Evolutionary conservation across 2,329 filamentous ascomycete species (phyloP), one percentile per base, ranked within the genome.

Genomic region (Pseudopithomyces maydicus): DNA sequence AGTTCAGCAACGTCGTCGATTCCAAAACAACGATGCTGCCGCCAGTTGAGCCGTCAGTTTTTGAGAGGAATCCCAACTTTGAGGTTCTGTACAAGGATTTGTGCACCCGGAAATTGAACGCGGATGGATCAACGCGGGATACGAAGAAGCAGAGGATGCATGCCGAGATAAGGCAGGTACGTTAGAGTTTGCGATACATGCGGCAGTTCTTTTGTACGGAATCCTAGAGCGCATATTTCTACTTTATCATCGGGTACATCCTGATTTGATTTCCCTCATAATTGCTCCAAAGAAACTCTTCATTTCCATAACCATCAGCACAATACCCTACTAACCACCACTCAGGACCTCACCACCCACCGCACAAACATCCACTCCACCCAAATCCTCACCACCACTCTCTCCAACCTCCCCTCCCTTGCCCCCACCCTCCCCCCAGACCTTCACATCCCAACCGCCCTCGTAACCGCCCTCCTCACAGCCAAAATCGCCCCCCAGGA

Each of bases 31-130:
- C 11, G 15, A 81, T 81, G 79, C 63, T 80, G 6, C 78, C 78
- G 1, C 78, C 77, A 20, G 66, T 80, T 1, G 72, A 79, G 23
- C 70, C 75, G 0, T 56, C 57, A 1, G 63, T 75, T 0, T 56
- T 80, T 0, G 63, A 76, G 22, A 68, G 71, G 0, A 80, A 81
- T 52, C 77, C 79, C 0, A 77, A 74, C 33, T 81, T 82, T 53
- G 77, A 78, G 15, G 66, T 74, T 0, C 66, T 82, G 1, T 81
- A 81, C 64, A 74, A 77, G 44, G 78, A 81, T 59, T 64, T 82
- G 0, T 75, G 73, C 44, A 67, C 71, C 0, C 74, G 77, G 46
- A 79, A 78, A 64, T 61, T 81, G 5, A 78, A 80, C 52, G 45
- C 62, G 1, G 76, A 81, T 71, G 79, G 76, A n/a, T 78, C 79